phyloP scores from a whole-genome alignment of 257 asterid genomes.

The Solanum sitiens region DNA sequence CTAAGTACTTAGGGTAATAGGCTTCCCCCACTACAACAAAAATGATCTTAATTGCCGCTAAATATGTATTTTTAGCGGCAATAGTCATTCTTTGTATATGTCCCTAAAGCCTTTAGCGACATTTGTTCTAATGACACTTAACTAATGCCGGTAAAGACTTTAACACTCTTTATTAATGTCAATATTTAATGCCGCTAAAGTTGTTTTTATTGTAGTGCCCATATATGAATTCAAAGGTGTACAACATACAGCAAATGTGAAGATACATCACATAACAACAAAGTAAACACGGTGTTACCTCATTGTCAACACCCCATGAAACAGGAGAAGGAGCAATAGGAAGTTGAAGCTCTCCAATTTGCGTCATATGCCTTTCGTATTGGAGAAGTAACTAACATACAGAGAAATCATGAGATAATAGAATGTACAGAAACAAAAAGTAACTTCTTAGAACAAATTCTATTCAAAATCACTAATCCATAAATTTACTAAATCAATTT shows the following conservation, averaged over 20 bases:
- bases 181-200: too few species aligned
- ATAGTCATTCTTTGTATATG: too few species aligned
- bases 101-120: too few species aligned
- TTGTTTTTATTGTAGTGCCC: too few species aligned
- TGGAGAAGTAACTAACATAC: constrained; percentile 60
- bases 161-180: too few species aligned
- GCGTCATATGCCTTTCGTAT: constrained; percentile 64
- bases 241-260: not conserved
- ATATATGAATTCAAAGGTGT: not conserved
- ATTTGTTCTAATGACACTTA: too few species aligned
- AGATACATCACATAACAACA: not conserved
- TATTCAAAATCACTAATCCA: not conserved
- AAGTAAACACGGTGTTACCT: constrained; percentile 26
- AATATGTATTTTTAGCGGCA: too few species aligned
- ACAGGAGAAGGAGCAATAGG: constrained; percentile 39
- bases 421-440: not conserved
- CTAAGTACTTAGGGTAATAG: not conserved
- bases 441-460: not conserved
- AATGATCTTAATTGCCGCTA: too few species aligned
- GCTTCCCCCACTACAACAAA: not conserved
- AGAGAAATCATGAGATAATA: not conserved
- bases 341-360: constrained; percentile 66
- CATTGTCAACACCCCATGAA: constrained; percentile 39
- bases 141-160: too few species aligned
- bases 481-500: not conserved